Conservation (phyloP, 1,139 yeast species). For the Lodderomyces metapsilosis region DNA sequence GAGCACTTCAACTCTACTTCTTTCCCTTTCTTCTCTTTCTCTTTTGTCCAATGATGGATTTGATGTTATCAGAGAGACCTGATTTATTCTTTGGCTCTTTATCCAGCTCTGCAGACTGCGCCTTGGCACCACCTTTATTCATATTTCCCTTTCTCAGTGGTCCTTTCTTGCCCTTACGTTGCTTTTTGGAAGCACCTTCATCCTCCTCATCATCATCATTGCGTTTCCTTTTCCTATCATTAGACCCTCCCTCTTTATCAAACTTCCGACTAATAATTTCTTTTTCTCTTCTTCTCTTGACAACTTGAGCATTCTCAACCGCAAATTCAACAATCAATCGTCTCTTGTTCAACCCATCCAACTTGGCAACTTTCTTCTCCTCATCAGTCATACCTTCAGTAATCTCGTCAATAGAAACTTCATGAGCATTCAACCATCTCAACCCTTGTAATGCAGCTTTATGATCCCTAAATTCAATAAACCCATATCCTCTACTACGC, state of each 20-base stretch:
- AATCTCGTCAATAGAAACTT: constrained; percentile 69
- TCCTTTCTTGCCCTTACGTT: constrained; percentile 22
- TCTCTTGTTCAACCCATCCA: constrained; percentile 61
- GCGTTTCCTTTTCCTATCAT: constrained; percentile 17
- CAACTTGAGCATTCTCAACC: constrained; percentile 88
- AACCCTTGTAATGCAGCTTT: constrained; percentile 92
- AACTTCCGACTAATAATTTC: constrained; percentile 47
- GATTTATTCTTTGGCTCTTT: constrained; percentile 27
- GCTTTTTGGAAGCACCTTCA: constrained; percentile 15
- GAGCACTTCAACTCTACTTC: constrained; percentile 33
- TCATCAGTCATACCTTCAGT: constrained; percentile 71
- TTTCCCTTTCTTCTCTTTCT: constrained; percentile 63
- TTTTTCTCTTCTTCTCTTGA: constrained; percentile 82
- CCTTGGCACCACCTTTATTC: constrained; percentile 35
- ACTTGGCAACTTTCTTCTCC: constrained; percentile 52
- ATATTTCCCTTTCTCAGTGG: constrained; percentile 43
- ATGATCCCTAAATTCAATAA: constrained; percentile 90
- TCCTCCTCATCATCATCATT: constrained; percentile 21
- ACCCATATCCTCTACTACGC: constrained; percentile 95
- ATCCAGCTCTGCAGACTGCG: constrained; percentile 13
- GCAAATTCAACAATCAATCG: constrained; percentile 93
- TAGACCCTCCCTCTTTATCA: constrained; percentile 14
- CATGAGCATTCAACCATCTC: constrained; percentile 96
- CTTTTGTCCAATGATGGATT: constrained; percentile 64
- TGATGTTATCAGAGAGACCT: constrained; percentile 53